phyloP scores from a whole-genome alignment of 176 grass and related monocot genomes.

The Cocos nucifera region DNA sequence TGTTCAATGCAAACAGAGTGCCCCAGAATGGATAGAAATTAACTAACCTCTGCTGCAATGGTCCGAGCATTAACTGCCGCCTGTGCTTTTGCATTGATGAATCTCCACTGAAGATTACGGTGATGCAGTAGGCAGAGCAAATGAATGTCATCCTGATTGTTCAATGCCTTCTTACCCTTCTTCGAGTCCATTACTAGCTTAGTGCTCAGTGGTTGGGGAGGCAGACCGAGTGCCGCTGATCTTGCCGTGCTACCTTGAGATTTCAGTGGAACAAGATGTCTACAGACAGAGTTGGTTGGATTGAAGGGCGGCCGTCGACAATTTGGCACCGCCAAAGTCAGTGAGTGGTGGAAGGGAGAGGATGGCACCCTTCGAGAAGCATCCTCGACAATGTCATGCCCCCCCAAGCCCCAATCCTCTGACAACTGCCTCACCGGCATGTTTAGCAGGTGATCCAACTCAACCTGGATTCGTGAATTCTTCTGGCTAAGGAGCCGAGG shows the following conservation, averaged over 20 bases:
- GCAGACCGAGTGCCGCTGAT: background rate
- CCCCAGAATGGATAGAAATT: background rate
- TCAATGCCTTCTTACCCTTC: conserved; percentile 46
- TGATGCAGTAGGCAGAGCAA: conserved; percentile 55
- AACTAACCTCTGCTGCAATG: conserved; percentile 37
- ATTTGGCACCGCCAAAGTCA: conserved; percentile 50
- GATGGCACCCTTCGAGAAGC: conserved; percentile 31
- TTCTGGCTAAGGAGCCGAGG: conserved; percentile 40
- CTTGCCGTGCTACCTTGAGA: no score
- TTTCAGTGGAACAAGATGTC: conserved; percentile 13
- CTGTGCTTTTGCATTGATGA: conserved; percentile 50
- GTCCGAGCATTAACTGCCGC: conserved; percentile 32
- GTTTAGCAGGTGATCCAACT: conserved; percentile 18
- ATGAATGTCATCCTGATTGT: conserved; percentile 52
- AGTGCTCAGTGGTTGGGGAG: conserved; percentile 44
- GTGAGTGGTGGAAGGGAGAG: conserved; percentile 48
- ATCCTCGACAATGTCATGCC: background rate
- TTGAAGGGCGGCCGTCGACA: conserved; percentile 20
- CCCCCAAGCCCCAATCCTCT: background rate
- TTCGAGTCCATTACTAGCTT: conserved; percentile 33
- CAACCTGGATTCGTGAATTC: conserved; percentile 53
- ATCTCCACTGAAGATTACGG: conserved; percentile 46
- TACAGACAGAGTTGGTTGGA: conserved; percentile 11
- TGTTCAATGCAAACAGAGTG: background rate
- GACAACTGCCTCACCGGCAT: background rate